Conservation (phyloP, 2,329 filamentous ascomycete genomes). For the Aspergillus sp. region DNA sequence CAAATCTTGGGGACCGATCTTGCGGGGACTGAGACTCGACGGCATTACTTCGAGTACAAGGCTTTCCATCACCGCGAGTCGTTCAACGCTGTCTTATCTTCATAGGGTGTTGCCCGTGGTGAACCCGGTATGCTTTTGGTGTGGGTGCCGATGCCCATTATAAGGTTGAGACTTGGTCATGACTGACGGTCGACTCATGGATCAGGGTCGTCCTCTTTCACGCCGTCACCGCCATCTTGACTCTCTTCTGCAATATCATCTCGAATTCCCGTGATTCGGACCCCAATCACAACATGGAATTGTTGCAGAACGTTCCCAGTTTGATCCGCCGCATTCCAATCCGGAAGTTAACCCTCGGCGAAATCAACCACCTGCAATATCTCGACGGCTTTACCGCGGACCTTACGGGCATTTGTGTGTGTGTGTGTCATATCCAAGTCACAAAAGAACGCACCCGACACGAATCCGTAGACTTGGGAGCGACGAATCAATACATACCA, state of each 20-base stretch:
- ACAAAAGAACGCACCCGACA: neutral
- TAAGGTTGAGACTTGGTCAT: too few species aligned
- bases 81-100: too few species aligned
- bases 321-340: constrained; percentile 4
- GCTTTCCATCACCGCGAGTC: too few species aligned
- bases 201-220: constrained; percentile 45
- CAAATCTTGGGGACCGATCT: too few species aligned
- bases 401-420: constrained; percentile 1
- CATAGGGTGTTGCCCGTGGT: too few species aligned
- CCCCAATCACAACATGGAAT: constrained; percentile 34
- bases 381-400: constrained; percentile 5
- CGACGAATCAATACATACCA: too few species aligned
- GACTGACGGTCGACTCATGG: too few species aligned
- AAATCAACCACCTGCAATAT: constrained; percentile 4
- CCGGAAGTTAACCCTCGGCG: constrained; percentile 2
- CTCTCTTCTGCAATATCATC: constrained; percentile 46
- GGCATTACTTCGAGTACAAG: too few species aligned
- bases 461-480: too few species aligned
- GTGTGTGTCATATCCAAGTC: constrained; percentile 1
- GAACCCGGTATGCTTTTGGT: too few species aligned
- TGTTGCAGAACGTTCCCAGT: constrained; percentile 21
- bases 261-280: constrained; percentile 31
- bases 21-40: too few species aligned
- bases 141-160: too few species aligned
- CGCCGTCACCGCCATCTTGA: constrained; percentile 43